Evolutionary conservation across 441 rosid genomes (phyloP), one percentile per base, ranked within the genome.

Genomic region (Kokia cookei): DNA sequence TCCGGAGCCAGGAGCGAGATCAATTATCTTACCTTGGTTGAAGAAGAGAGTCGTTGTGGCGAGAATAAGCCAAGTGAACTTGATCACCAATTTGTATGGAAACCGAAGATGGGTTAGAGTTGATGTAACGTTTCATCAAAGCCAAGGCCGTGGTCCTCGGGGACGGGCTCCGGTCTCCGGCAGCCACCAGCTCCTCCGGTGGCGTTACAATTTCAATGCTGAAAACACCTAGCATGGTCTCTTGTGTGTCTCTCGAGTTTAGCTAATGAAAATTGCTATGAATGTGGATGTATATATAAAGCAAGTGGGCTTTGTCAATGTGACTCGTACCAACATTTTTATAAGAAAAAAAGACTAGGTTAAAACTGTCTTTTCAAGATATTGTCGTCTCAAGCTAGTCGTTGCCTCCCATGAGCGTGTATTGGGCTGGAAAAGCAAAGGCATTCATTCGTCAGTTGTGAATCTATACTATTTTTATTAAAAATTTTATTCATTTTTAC

Each of bases 101-200:
- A 47, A 92, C 96, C 11, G 93, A 82, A 24, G 91, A 86, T 5
- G 86, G 29, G 79, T 84, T 82, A 78, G 83, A 76, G 58, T 79
- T 86, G 65, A 87, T 55, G 84, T 87, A 94, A 15, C 87, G 82
- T 59, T 87, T 85, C 66, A 94, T 67, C 61, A 94, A 80, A 69
- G 85, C 82, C 3, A 75, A 78, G 54, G 95, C 78, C 17, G 89
- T 74, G 53, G 78, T 91, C 76, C 92, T 92, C 10, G 97, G 97
- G 6, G 98, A 94, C 45, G 98, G 98, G 5, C 97, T 92, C 81
- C 97, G 82, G 86, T 88, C 72, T 62, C 98, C 98, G 47, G 98
- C 98, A 0, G 91, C 96, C 78, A 92, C 97, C 73, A 94, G 91
- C 83, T 94, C 97, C 27, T 90, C 94, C 71, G 98, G 98, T 13